Evolutionary conservation across 2,329 filamentous ascomycete species (phyloP).

Genomic region (Stachybotrys echinatus): DNA sequence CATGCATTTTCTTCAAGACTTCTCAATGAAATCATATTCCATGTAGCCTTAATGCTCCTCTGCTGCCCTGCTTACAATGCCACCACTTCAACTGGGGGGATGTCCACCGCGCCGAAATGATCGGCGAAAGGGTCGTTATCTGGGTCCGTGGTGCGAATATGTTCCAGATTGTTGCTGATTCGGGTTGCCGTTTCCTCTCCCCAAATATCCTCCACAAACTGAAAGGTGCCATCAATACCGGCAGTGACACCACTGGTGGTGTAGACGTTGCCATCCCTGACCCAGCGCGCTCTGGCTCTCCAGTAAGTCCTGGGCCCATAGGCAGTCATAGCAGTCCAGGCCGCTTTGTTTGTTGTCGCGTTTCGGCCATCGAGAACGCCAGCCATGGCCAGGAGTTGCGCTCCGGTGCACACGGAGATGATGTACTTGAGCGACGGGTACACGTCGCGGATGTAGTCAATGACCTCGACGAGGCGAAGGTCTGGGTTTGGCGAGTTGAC

Average conservation of each 20-base stretch:
- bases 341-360: constrained; percentile 61
- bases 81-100: too few relatives aligned
- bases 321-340: constrained; percentile 40
- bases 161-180: too few relatives aligned
- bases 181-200: too few relatives aligned
- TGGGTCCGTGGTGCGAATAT: too few relatives aligned
- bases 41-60: too few relatives aligned
- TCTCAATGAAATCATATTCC: too few relatives aligned
- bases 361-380: constrained; percentile 53
- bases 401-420: constrained; percentile 63
- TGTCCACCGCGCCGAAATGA: too few relatives aligned
- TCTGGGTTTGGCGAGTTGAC: constrained; percentile 21
- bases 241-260: constrained; percentile 48
- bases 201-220: constrained; percentile 11
- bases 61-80: too few relatives aligned
- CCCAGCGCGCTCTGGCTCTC: constrained; percentile 57
- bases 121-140: too few relatives aligned
- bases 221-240: constrained; percentile 11
- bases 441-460: constrained; percentile 31
- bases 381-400: constrained; percentile 48
- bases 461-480: constrained; percentile 3
- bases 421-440: constrained; percentile 48
- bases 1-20: too few relatives aligned
- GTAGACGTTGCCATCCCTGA: constrained; percentile 61
- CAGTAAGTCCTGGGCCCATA: constrained; percentile 48